Conservation (phyloP, 139 green algal genomes). For the Prasinococcaceae sp. region DNA sequence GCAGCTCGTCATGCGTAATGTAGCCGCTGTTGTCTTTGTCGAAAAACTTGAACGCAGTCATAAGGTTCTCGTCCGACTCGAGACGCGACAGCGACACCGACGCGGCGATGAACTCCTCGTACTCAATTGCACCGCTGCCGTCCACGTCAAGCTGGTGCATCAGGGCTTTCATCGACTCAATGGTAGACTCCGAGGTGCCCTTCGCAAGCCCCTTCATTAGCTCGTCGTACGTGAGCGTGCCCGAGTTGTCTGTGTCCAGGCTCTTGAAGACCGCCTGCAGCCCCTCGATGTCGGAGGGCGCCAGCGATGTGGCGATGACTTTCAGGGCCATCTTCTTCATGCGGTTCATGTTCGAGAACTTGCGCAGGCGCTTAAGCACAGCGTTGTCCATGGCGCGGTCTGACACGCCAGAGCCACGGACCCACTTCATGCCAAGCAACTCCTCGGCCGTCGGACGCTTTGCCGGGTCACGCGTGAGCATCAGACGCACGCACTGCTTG, state of each 20-base stretch:
- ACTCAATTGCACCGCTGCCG: slow-evolving; percentile 50
- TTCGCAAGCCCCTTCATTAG: slow-evolving; percentile 25
- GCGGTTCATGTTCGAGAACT: slow-evolving; percentile 81
- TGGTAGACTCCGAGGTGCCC: slow-evolving; percentile 4
- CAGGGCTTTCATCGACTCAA: slow-evolving; percentile 48
- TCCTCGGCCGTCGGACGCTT: slow-evolving; percentile 41
- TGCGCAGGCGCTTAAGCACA: slow-evolving; percentile 65
- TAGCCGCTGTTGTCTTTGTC: slow-evolving; percentile 26
- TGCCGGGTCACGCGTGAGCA: slow-evolving; percentile 49
- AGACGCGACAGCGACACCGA: slow-evolving; percentile 20
- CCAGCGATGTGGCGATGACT: slow-evolving; percentile 32
- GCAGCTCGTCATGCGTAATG: slow-evolving; percentile 31
- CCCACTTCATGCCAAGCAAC: too few species aligned
- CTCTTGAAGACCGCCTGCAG: slow-evolving; percentile 29
- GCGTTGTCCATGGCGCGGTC: slow-evolving; percentile 53
- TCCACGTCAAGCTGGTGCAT: slow-evolving; percentile 42
- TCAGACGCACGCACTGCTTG: slow-evolving; percentile 23
- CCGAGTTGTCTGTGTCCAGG: slow-evolving; percentile 31
- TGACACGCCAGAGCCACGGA: too few species aligned
- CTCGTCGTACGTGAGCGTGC: slow-evolving; percentile 30
- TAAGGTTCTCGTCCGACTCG: slow-evolving; percentile 9
- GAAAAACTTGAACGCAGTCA: slow-evolving; percentile 2
- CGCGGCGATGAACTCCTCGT: slow-evolving; percentile 51
- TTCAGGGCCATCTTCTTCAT: slow-evolving; percentile 86
- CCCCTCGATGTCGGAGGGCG: slow-evolving; percentile 22